phyloP scores from a whole-genome alignment of 2,329 filamentous ascomycete species.

The Apiospora hydei region DNA sequence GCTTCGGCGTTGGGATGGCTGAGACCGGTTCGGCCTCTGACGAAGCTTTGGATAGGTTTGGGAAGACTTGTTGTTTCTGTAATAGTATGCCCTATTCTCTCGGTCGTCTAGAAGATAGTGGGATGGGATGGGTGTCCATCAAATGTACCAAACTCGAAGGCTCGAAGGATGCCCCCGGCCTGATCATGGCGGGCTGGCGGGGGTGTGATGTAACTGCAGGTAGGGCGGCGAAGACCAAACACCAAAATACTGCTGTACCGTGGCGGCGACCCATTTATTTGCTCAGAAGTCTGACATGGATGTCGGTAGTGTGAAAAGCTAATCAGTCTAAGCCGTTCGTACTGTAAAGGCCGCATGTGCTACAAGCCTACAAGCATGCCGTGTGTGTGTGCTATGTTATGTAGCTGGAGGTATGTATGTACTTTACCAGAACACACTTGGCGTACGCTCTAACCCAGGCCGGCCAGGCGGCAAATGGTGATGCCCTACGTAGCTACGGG shows the following conservation, averaged over 20 bases:
- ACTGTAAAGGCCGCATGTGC: slow-evolving; percentile 6
- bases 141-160: background rate
- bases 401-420: background rate
- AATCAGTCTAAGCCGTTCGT: background rate
- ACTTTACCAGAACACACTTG: background rate
- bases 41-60: background rate
- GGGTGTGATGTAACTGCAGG: slow-evolving; percentile 16
- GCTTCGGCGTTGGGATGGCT: background rate
- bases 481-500: background rate
- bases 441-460: background rate
- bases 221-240: slow-evolving; percentile 5
- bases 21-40: background rate
- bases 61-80: slow-evolving; percentile 1
- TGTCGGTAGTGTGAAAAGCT: slow-evolving; percentile 7
- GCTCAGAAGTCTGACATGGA: background rate
- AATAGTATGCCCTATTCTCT: slow-evolving; percentile 9
- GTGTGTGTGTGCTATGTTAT: too few species aligned
- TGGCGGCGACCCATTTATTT: slow-evolving; percentile 14
- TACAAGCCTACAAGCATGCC: background rate
- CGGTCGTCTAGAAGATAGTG: slow-evolving; percentile 5
- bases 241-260: background rate
- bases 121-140: slow-evolving; percentile 11
- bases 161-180: slow-evolving; percentile 6
- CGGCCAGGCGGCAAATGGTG: too few species aligned
- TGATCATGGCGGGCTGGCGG: slow-evolving; percentile 18